Evolutionary conservation across 768 basidiomycete genomes (phyloP), one percentile per base, ranked within the genome.

Genomic region (Ramaria rubella): DNA sequence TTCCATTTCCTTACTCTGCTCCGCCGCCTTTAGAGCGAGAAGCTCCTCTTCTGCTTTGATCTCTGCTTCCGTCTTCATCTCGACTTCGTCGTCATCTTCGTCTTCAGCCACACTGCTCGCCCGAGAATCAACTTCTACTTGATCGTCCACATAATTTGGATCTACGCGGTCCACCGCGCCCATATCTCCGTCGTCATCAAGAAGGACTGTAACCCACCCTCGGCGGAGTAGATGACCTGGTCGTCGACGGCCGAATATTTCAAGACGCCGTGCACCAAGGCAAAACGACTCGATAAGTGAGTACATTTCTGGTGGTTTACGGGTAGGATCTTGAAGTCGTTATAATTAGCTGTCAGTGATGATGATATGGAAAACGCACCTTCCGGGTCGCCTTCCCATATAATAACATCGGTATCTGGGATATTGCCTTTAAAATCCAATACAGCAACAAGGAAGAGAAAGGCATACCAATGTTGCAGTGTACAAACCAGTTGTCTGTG

Each of bases 241-340:
- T 19, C 55, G 55, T 31, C 55, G 55, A 2, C 82, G 81, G 0
- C 90, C 92, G 61, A 94, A 97, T 12, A 99, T 72, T 67, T 98
- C 93, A 14, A 99, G 81, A 2, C 96, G 82, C 15, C 95, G 85
- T 0, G 87, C 80, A 4, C 94, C 96, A 49, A 96, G 85, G 67
- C 94, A 98, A 69, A 99, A 98, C 69, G 95, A 97, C 71, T 99
- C 96, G 66, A 98, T 88, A 40, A 99, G 80, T 4, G 87, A 86
- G 72, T 97, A 94, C 77, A 94, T 89, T 69, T 98, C 95, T 17
- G 94, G 93, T 1, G 96, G 96, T 71, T 92, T 92, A 43, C 83
- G 81, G 2, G 81, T 85, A 2, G 90, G 89, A 69, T 95, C 93
- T 67, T 60, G 26, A 24, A 33, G n/a, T 4, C 30, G 21, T 31